Conservation (phyloP, 2,329 filamentous ascomycete genomes). For the Apiospora hydei region DNA sequence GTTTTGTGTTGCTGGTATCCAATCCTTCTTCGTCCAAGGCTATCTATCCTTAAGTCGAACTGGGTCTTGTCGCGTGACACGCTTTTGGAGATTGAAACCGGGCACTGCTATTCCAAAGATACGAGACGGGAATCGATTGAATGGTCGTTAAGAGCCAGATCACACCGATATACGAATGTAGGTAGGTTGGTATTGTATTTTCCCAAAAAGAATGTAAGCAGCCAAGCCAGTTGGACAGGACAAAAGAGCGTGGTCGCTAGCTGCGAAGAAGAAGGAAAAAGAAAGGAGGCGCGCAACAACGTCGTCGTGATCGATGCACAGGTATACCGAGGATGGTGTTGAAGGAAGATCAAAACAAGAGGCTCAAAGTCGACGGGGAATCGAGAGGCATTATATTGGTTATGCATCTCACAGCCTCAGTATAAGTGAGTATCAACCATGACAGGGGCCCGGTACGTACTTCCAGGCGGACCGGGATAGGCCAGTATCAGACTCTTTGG, state of each 20-base stretch:
- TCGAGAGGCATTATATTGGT: constrained; percentile 42
- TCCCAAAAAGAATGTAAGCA: constrained; percentile 61
- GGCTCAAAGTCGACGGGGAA: constrained; percentile 40
- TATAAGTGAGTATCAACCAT: constrained; percentile 18
- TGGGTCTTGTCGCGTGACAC: constrained; percentile 2
- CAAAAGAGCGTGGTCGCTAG: constrained; percentile 50
- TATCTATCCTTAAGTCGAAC: background rate
- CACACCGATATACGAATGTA: constrained; percentile 34
- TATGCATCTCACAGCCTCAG: constrained; percentile 38
- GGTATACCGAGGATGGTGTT: constrained; percentile 36
- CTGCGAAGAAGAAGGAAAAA: constrained; percentile 51
- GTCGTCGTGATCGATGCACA: constrained; percentile 41
- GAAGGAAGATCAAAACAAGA: constrained; percentile 51
- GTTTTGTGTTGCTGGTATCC: constrained; percentile 21
- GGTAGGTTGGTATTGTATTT: constrained; percentile 39
- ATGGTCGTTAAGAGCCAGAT: constrained; percentile 33
- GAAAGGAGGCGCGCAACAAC: constrained; percentile 41
- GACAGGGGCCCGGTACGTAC: constrained; percentile 22
- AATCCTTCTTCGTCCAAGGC: constrained; percentile 6
- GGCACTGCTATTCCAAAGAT: constrained; percentile 19
- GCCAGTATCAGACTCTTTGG: constrained; percentile 39
- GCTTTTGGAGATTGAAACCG: constrained; percentile 16
- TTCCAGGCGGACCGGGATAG: constrained; percentile 25
- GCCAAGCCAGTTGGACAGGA: constrained; percentile 63
- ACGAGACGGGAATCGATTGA: constrained; percentile 13